A percentile compares a stretch with the other conserved stretches of the same genome.
Evolutionary conservation across 306 rosid species (phyloP).

Genomic region (Cucumis cinereus): DNA sequence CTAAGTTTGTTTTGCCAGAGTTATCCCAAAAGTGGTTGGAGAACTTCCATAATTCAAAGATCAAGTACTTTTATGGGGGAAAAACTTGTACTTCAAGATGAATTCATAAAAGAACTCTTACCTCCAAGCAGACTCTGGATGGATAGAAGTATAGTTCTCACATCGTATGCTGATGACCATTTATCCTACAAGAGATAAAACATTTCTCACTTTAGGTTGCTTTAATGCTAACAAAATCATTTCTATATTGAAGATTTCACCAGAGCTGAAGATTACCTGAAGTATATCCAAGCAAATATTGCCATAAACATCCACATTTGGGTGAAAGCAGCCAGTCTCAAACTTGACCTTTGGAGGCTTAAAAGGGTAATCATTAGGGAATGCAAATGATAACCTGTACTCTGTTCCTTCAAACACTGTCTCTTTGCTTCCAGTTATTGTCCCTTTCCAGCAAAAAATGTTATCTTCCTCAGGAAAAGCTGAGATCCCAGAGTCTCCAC

Average conservation of each 20-base stretch:
- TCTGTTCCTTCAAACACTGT: constrained; percentile 87
- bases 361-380: constrained; percentile 88
- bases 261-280: constrained; percentile 38
- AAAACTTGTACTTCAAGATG: too few relatives aligned
- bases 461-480: constrained; percentile 96
- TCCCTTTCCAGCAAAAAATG: constrained; percentile 93
- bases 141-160: constrained; percentile 59
- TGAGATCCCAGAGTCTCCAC: constrained; percentile 84
- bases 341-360: constrained; percentile 92
- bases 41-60: too few relatives aligned
- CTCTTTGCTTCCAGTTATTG: constrained; percentile 84
- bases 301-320: constrained; percentile 75
- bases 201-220: not conserved
- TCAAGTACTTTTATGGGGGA: too few relatives aligned
- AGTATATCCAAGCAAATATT: constrained; percentile 96
- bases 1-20: too few relatives aligned
- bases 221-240: not conserved
- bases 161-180: constrained; percentile 88
- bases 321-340: constrained; percentile 76
- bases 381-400: constrained; percentile 61
- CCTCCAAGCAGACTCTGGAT: constrained; percentile 93
- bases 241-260: not conserved
- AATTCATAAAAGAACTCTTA: not conserved
- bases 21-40: too few relatives aligned
- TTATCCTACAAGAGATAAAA: constrained; percentile 34